These are phyloP conservation scores for Penicillium verrucosum DNA, from an alignment of 2,329 filamentous ascomycete genomes.

Conservation along the genomic window DNA sequence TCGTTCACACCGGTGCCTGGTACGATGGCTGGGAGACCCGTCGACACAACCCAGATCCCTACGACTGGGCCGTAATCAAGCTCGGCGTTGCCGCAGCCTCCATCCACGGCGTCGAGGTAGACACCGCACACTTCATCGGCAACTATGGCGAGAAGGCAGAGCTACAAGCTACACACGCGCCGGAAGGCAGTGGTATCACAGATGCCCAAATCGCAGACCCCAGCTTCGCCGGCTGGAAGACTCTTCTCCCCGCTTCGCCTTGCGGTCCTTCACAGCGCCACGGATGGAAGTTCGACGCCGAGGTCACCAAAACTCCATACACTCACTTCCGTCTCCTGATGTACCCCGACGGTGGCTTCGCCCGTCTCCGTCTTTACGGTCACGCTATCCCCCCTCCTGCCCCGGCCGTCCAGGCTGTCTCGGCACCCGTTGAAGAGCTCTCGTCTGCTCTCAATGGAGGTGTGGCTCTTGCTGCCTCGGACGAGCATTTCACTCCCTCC, in stretches of 20 bases:
- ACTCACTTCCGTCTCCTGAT: constrained; percentile 45
- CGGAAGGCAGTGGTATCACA: constrained; percentile 17
- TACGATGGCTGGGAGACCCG: constrained; percentile 65
- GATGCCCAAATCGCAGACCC: constrained; percentile 33
- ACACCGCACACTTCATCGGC: constrained; percentile 46
- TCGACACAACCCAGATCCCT: constrained; percentile 56
- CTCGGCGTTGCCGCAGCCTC: constrained; percentile 50
- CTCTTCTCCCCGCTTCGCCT: constrained; percentile 37
- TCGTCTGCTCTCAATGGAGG: constrained; percentile 42
- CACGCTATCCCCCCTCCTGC: constrained; percentile 38
- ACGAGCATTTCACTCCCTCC: constrained; percentile 43
- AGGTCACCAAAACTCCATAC: constrained; percentile 29
- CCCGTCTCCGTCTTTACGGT: constrained; percentile 43
- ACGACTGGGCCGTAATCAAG: constrained; percentile 59
- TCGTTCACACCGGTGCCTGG: constrained; percentile 60
- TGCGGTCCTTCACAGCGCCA: constrained; percentile 44
- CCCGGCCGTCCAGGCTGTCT: background rate
- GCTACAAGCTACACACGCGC: constrained; percentile 36
- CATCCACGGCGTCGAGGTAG: constrained; percentile 44
- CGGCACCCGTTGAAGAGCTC: constrained; percentile 35
- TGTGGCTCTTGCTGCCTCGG: constrained; percentile 39
- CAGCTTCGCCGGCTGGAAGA: constrained; percentile 38
- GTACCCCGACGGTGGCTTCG: constrained; percentile 48
- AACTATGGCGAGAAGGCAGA: constrained; percentile 46
- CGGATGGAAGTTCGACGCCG: constrained; percentile 37